A percentile compares a stretch with the other conserved stretches of the same genome.
These are phyloP conservation scores for Mucor sp. DNA, from an alignment of 371 early-diverging fungal genomes.

Conservation along the genomic window DNA sequence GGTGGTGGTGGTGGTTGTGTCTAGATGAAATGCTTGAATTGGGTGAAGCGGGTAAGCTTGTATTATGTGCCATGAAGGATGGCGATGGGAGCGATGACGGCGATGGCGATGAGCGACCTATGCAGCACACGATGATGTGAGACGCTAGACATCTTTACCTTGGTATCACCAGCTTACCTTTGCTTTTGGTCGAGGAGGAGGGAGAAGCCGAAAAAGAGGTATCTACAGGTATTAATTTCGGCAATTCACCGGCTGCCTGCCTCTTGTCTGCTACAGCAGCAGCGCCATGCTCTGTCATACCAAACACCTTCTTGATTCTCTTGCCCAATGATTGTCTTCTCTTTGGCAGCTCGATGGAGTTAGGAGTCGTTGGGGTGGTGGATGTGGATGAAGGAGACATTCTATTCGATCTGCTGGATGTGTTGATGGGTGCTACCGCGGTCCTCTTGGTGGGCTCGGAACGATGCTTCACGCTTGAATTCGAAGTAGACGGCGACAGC, in stretches of 20 bases:
- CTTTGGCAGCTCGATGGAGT: constrained; percentile 10
- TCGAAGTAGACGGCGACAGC: constrained; percentile 18
- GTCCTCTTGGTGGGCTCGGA: background rate
- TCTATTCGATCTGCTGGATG: background rate
- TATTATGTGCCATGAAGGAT: background rate
- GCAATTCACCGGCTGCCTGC: constrained; percentile 8
- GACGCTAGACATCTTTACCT: background rate
- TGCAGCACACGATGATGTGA: background rate
- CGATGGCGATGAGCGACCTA: background rate
- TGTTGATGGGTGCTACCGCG: background rate
- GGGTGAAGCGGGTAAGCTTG: constrained; percentile 19
- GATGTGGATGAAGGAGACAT: constrained; percentile 2
- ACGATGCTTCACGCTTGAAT: constrained; percentile 9
- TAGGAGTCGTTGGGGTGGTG: background rate
- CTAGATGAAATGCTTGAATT: constrained; percentile 16
- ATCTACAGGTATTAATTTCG: background rate
- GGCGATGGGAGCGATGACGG: background rate
- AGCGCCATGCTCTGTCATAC: constrained; percentile 3
- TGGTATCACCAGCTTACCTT: background rate
- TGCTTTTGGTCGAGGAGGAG: background rate
- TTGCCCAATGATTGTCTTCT: constrained; percentile 29
- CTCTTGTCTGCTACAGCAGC: background rate
- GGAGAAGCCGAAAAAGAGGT: constrained; percentile 1
- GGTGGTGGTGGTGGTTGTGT: constrained; percentile 1
- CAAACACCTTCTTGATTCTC: constrained; percentile 24